Evolutionary conservation across 768 basidiomycete species (phyloP).

Genomic region (Pulveroboletus frians): DNA sequence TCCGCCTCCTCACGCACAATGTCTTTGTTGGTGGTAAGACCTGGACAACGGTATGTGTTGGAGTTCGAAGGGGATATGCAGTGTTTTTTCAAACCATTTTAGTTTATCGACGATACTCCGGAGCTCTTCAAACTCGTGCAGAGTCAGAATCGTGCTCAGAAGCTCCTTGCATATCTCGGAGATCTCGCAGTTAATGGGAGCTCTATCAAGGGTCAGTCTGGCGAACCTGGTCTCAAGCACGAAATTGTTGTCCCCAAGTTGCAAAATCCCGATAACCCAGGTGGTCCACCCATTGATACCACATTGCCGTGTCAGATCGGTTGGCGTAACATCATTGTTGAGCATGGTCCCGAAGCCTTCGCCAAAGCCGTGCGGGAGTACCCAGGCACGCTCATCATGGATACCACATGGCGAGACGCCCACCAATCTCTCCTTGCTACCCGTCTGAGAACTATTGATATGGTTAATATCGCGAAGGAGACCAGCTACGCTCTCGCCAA

Average conservation of each 20-base stretch:
- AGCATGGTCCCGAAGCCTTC: constrained; percentile 96
- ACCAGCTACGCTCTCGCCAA: constrained; percentile 93
- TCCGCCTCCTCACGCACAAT: constrained; percentile 95
- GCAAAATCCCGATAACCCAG: constrained; percentile 70
- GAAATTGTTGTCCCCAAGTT: constrained; percentile 83
- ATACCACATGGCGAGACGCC: constrained; percentile 99
- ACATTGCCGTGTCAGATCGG: constrained; percentile 79
- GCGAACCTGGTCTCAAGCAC: constrained; percentile 89
- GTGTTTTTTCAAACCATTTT: constrained; percentile 5
- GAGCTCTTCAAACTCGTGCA: constrained; percentile 98
- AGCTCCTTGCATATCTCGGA: constrained; percentile 92
- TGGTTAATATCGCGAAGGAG: constrained; percentile 98
- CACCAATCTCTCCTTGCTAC: constrained; percentile 98
- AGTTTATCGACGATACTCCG: constrained; percentile 99
- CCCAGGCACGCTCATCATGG: constrained; percentile 93
- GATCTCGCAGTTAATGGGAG: constrained; percentile 98
- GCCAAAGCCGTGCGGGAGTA: constrained; percentile 97
- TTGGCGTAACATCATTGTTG: constrained; percentile 98
- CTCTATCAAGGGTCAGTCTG: constrained; percentile 92
- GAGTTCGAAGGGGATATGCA: neutral
- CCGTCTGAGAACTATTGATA: constrained; percentile 91
- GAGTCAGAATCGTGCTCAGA: constrained; percentile 97
- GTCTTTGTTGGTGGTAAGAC: constrained; percentile 95
- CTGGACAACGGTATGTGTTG: constrained; percentile 79
- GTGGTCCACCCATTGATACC: constrained; percentile 71